Evolutionary conservation across 1,139 yeast genomes (phyloP).

Genomic region (Taphrina betulina): DNA sequence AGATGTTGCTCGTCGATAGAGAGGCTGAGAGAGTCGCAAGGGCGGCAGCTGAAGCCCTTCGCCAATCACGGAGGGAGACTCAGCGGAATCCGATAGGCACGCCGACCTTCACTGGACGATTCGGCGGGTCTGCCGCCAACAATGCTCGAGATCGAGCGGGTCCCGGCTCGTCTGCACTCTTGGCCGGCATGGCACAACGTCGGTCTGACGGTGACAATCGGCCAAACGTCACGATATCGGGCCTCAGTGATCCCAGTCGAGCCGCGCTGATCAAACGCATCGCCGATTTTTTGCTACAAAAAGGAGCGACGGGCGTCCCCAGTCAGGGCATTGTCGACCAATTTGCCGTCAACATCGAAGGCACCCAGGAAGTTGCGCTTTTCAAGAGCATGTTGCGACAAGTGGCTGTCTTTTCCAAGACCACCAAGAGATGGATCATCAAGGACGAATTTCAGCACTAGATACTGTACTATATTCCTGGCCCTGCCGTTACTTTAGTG

Average conservation of each 20-base stretch:
- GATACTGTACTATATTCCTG: too few species aligned
- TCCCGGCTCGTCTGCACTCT: constrained; percentile 27
- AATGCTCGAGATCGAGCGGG: constrained; percentile 41
- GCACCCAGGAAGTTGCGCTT: constrained; percentile 59
- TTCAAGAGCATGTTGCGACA: constrained; percentile 67
- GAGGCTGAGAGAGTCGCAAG: constrained; percentile 78
- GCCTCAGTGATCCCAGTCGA: constrained; percentile 28
- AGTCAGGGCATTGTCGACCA: constrained; percentile 60
- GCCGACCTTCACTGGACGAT: constrained; percentile 95
- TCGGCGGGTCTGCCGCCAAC: constrained; percentile 52
- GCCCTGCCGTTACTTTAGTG: background rate
- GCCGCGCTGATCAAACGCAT: constrained; percentile 46
- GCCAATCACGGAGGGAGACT: constrained; percentile 64
- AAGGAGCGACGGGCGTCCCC: constrained; percentile 50
- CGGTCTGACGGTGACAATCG: constrained; percentile 23
- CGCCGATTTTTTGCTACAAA: constrained; percentile 46
- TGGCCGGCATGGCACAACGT: constrained; percentile 33
- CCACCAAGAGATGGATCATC: constrained; percentile 55
- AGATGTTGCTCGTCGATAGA: constrained; percentile 58
- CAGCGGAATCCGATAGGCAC: constrained; percentile 69
- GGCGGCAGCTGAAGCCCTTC: constrained; percentile 71
- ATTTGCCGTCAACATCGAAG: constrained; percentile 51
- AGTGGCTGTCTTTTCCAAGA: constrained; percentile 56
- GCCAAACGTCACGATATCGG: constrained; percentile 3
- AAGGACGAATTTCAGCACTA: constrained; percentile 55